phyloP scores from a whole-genome alignment of 805 yeast genomes.

The Starmera pachycereana region DNA sequence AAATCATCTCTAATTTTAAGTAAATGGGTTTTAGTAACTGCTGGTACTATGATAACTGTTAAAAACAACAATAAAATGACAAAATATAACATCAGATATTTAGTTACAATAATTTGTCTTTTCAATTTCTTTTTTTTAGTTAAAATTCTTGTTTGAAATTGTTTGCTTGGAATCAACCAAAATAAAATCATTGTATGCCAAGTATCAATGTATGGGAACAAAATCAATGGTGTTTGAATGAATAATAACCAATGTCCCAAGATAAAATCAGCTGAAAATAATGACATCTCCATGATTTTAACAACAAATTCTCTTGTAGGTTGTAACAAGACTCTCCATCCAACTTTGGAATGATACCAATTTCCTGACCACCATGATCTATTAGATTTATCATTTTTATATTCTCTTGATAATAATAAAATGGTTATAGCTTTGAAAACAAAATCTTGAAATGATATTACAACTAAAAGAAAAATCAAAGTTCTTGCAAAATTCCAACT shows the following conservation, averaged over 20 bases:
- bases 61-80: slow-evolving; percentile 28
- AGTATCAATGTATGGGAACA: slow-evolving; percentile 53
- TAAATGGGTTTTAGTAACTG: slow-evolving; percentile 24
- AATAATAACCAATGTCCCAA: slow-evolving; percentile 49
- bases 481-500: slow-evolving; percentile 54
- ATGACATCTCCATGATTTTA: slow-evolving; percentile 55
- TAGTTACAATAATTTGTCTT: slow-evolving; percentile 30
- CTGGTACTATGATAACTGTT: slow-evolving; percentile 36
- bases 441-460: slow-evolving; percentile 44
- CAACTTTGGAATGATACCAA: slow-evolving; percentile 55
- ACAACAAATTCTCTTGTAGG: slow-evolving; percentile 57
- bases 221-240: slow-evolving; percentile 48
- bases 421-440: slow-evolving; percentile 43
- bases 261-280: slow-evolving; percentile 54
- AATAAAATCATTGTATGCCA: slow-evolving; percentile 59
- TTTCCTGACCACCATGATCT: slow-evolving; percentile 75
- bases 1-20: slow-evolving; percentile 13
- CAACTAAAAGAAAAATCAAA: slow-evolving; percentile 48
- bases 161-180: slow-evolving; percentile 52
- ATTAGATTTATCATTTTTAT: slow-evolving; percentile 47
- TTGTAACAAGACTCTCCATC: slow-evolving; percentile 50
- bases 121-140: slow-evolving; percentile 27
- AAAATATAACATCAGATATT: slow-evolving; percentile 38
- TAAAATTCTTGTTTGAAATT: slow-evolving; percentile 26
- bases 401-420: slow-evolving; percentile 49